Evolutionary conservation across 2,329 filamentous ascomycete species (phyloP), one percentile per base, ranked within the genome.

Genomic region (Ophiostoma triangulosporum): DNA sequence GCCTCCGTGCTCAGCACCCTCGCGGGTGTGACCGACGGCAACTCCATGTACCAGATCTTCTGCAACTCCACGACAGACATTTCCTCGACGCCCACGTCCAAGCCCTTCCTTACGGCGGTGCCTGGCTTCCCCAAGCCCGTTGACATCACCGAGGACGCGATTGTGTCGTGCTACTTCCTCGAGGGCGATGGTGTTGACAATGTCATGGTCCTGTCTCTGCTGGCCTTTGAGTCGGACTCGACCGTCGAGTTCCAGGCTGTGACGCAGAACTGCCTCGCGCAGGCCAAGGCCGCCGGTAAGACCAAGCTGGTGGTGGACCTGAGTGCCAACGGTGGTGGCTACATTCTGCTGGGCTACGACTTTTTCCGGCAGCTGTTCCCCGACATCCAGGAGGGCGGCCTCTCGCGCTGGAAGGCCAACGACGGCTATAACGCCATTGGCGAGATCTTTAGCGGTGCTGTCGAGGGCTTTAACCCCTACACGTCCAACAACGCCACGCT

Each of bases 261-360:
- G 0, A 60, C 60, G 36, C 59, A 61, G 33, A 59, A 66, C 24
- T 69, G 69, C 54, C 64, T 70, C 46, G 62, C 64, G 43, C 54
- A 64, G n/a, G 66, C 66, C 9, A 57, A 64, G 0, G 67, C 69
- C 9, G 70, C 69, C 1, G 74, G 73, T 54, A 81, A 80, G 66
- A 79, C 71, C 46, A 79, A 78, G 63, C 71, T 83, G 0, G 73
- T 83, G 11, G 67, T 84, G 29, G 79, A 83, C 58, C 64, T 83
- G 6, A 72, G 71, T 3, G 71, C 70, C 48, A 83, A 83, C 58
- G 74, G 72, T 2, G 80, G 80, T 40, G 80, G 80, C 24, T 72
- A 70, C 14, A 75, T 83, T 45, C 62, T 80, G 7, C 71, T 76
- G n/a, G 80, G 76, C 15, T 80, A 79, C 58, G 79, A 82, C 60